phyloP scores from a whole-genome alignment of 495 filamentous ascomycete genomes.

The Aspergillus taichungensis region DNA sequence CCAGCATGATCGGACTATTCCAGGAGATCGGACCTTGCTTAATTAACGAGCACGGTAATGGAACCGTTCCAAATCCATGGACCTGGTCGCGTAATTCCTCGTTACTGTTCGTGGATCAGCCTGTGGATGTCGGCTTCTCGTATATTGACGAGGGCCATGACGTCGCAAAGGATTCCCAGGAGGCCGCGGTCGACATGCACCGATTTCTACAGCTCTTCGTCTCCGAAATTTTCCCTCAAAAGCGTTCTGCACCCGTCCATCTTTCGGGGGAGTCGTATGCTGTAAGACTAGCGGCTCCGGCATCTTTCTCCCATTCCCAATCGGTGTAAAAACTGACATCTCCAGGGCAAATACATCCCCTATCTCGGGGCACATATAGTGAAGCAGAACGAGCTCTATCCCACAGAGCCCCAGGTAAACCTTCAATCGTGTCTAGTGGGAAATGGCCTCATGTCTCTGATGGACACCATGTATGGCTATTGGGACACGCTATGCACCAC shows the following conservation, averaged over 20 bases:
- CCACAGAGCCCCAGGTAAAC: constrained; percentile 17
- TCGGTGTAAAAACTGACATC: constrained; percentile 8
- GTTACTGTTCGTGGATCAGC: constrained; percentile 41
- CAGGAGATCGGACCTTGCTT: constrained; percentile 34
- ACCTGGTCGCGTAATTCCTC: constrained; percentile 38
- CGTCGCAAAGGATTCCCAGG: constrained; percentile 17
- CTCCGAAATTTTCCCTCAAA: constrained; percentile 30
- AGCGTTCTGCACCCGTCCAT: constrained; percentile 19
- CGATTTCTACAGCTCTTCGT: constrained; percentile 33
- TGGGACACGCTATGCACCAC: constrained; percentile 39
- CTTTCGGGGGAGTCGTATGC: constrained; percentile 28
- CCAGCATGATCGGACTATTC: constrained; percentile 31
- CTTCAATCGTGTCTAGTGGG: constrained; percentile 32
- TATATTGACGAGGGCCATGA: constrained; percentile 28
- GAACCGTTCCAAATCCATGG: constrained; percentile 35
- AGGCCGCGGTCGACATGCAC: constrained; percentile 29
- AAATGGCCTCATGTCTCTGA: constrained; percentile 29
- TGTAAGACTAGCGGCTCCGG: constrained; percentile 9
- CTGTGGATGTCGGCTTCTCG: constrained; percentile 35
- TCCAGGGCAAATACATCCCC: constrained; percentile 31
- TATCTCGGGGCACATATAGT: constrained; percentile 27
- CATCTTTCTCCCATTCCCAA: not conserved
- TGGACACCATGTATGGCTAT: constrained; percentile 27
- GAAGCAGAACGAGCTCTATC: constrained; percentile 25
- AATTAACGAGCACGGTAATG: constrained; percentile 29